These are phyloP conservation scores for Colletotrichum lini DNA, from an alignment of 2,329 filamentous ascomycete species.

Conservation along the genomic window DNA sequence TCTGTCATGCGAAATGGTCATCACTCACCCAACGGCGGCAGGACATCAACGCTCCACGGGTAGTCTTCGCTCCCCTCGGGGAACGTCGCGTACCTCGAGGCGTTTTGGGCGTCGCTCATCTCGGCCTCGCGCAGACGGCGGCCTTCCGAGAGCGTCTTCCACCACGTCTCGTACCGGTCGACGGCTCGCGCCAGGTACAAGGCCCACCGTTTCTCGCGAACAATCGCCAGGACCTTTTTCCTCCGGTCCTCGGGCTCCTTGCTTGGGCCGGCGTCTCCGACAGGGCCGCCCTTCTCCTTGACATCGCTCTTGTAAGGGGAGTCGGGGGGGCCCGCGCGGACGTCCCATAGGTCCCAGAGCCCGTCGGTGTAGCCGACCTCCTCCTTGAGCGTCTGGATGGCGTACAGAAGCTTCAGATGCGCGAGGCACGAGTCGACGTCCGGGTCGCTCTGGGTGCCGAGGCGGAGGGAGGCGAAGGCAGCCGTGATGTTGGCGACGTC, in stretches of 20 bases:
- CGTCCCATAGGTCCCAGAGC: slow-evolving; percentile 74
- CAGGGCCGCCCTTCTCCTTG: background rate
- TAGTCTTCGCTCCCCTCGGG: slow-evolving; percentile 46
- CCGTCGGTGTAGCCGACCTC: slow-evolving; percentile 76
- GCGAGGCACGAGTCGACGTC: slow-evolving; percentile 73
- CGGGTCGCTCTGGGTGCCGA: slow-evolving; percentile 54
- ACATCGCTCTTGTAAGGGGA: slow-evolving; percentile 14
- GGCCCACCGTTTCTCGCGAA: slow-evolving; percentile 82
- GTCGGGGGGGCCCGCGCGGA: slow-evolving; percentile 49
- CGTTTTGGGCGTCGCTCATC: slow-evolving; percentile 48
- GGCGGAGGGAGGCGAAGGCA: slow-evolving; percentile 56
- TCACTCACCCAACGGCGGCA: slow-evolving; percentile 73
- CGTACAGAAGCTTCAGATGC: slow-evolving; percentile 81
- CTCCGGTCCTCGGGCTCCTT: slow-evolving; percentile 50
- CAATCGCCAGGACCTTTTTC: slow-evolving; percentile 60
- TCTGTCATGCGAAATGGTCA: slow-evolving; percentile 12
- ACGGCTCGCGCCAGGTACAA: slow-evolving; percentile 78
- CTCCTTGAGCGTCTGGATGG: slow-evolving; percentile 77
- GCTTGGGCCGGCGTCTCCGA: slow-evolving; percentile 35
- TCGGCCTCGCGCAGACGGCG: slow-evolving; percentile 53
- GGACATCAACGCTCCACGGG: slow-evolving; percentile 56
- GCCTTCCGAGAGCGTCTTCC: slow-evolving; percentile 56
- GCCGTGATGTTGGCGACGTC: slow-evolving; percentile 49
- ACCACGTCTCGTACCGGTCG: slow-evolving; percentile 79
- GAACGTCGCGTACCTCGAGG: slow-evolving; percentile 53